Conservation (phyloP, 305 asterid genomes). For the Solanum chacoense region DNA sequence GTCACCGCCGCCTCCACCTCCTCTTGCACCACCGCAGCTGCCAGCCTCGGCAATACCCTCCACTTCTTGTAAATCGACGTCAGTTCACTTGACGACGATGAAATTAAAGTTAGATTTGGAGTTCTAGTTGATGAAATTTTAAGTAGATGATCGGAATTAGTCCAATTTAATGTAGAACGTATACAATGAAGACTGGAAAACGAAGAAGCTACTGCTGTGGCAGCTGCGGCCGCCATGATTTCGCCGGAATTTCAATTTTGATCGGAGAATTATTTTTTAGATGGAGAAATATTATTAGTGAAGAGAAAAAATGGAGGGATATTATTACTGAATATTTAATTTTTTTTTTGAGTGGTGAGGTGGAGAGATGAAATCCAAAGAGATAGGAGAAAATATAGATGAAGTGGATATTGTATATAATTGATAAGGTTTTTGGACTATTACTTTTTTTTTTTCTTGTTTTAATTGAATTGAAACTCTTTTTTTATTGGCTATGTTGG, state of each 20-base stretch:
- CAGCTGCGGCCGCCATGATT: constrained; percentile 51
- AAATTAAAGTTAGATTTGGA: constrained; percentile 17
- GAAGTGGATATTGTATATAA: neutral
- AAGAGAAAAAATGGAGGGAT: neutral
- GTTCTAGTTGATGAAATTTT: constrained; percentile 33
- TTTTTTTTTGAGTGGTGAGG: constrained; percentile 23
- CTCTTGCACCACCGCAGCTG: constrained; percentile 52
- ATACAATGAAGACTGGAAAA: constrained; percentile 32
- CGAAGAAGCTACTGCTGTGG: constrained; percentile 45
- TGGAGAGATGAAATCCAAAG: constrained; percentile 41
- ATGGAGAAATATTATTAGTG: neutral
- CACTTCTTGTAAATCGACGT: constrained; percentile 23
- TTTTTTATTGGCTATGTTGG: neutral
- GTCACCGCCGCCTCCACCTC: constrained; percentile 30
- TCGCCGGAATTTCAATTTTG: neutral
- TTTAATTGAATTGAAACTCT: neutral
- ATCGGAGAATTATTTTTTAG: neutral
- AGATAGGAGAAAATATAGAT: constrained; percentile 23
- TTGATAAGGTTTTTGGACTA: constrained; percentile 39
- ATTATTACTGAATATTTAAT: neutral
- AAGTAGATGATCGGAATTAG: constrained; percentile 17
- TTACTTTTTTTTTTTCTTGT: neutral
- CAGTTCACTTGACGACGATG: constrained; percentile 18
- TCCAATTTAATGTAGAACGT: constrained; percentile 21
- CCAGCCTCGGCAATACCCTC: constrained; percentile 29